Percentiles rank a stretch among this genome's conserved stretches.
phyloP scores from a whole-genome alignment of 345 rosid genomes.

The Triadica sebifera region DNA sequence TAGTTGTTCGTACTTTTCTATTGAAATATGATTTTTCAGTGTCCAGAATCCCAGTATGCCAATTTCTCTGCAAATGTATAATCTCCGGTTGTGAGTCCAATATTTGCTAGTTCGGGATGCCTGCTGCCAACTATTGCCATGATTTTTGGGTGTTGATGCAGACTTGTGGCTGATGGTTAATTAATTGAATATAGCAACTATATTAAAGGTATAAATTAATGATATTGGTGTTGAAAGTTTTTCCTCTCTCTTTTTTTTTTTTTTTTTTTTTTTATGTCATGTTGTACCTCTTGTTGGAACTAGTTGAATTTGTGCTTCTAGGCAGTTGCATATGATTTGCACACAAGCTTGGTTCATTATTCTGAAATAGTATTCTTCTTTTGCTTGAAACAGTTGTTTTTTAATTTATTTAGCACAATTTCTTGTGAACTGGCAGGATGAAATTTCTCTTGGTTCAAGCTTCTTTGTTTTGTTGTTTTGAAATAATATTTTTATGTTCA shows the following conservation, averaged over 20 bases:
- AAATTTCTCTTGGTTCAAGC: not conserved
- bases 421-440: no score
- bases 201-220: not conserved
- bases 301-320: not conserved
- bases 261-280: no score
- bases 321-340: not conserved
- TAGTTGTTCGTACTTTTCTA: not conserved
- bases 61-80: not conserved
- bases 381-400: not conserved
- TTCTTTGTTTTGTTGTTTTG: not conserved
- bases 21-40: not conserved
- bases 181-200: not conserved
- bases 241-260: no score
- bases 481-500: not conserved
- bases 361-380: not conserved
- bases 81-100: not conserved
- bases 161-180: not conserved
- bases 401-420: not conserved
- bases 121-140: no score
- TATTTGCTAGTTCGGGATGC: no score
- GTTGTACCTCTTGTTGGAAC: not conserved
- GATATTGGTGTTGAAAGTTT: not conserved
- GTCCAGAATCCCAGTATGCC: not conserved
- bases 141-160: not conserved
- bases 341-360: not conserved